Evolutionary conservation across 169 alveolate species (phyloP), one percentile per base, ranked within the genome.

Genomic region (Plasmodium falciparum): DNA sequence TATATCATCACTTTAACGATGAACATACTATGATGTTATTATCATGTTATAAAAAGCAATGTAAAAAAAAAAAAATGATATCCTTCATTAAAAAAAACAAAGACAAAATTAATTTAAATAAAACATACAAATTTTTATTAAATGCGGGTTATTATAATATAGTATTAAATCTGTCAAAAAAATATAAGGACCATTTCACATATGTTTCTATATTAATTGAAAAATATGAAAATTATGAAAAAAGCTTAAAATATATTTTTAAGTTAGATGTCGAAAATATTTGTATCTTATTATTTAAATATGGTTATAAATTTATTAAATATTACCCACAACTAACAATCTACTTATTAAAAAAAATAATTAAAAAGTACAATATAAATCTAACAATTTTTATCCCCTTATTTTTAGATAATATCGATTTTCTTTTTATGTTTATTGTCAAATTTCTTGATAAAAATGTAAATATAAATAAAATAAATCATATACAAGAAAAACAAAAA

Each of bases 21-120:
- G 89, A 78, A 39, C 89, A 78, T 54, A 78, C 89, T 12, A 78
- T 78, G 80, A 78, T 78, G 76, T 56, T 78, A 12, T 71, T 78
- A 22, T 66, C 89, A 49, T 78, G 89, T 43, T 78, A 78, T 50
- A 78, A 78, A 70, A 78, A 67, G 45, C 62, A 78, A 65, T 78
- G 76, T 56, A 78, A 78, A 52, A 78, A 78, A 43, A 78, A 66
- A 26, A 78, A 78, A 78, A 78, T 78, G 33, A 78, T 78, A 56
- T 50, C 78, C 8, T 78, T 78, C 26, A 78, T 78, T 65, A 78
- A 58, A 69, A 63, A 78, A 22, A 65, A 78, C 54, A 78, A 65
- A 65, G 67, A 78, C 58, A 78, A 78, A 66, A 78, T 78, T 17
- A 78, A 78, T 78, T 66, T 78, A 70, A 69, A 65, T 24, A 78